Base-by-base conservation (phyloP, 202 grass and related monocot species). In the Panicum virgatum region DNA sequence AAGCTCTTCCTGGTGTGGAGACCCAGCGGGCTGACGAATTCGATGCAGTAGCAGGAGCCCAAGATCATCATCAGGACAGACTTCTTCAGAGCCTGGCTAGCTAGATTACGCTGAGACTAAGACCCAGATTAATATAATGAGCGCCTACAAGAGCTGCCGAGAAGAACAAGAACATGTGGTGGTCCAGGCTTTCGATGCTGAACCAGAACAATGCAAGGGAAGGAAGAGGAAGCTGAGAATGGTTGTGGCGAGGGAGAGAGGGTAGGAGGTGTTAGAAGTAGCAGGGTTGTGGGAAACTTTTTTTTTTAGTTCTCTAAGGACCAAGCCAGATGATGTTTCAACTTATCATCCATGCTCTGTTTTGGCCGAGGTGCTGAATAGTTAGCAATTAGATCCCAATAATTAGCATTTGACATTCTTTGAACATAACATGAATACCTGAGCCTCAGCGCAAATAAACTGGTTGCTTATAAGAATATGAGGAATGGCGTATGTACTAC, bases 1-100 rank as follows among this genome's bases (percentile, higher is more conserved):
- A 93, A 93, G 72, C 88, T 88, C 50, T 97, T 97, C 25, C 89
- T 77, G 7, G 87, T 25, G 20, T 85, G 60, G 29, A 82, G 57
- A 83, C 81, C 84, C 87, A 88, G 82, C 69, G 66, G 66, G 78
- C 15, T 71, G 77, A 69, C 9, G 63, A 89, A 88, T 64, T 32
- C 64, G 72, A 52, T 76, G 46, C 42, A 75, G 82, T 53, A 14
- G 42, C 65, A 51, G 53, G 51, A 82, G 65, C 8, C 61, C 82
- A 81, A 52, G 74, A 91, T 95, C 90, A 97, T 92, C 87, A 91
- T 94, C 81, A 42, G 8, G 39, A 9, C 39, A 9, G 12, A 34
- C 32, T 34, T 30, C 30, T 30, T 44, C 42, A 44, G 3, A 12
- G 2, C 42, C 42, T 3, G 60, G 44, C 65, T 40, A 68, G 46